These are phyloP conservation scores for Viola odorata DNA, from an alignment of 345 rosid genomes.

Conservation along the genomic window DNA sequence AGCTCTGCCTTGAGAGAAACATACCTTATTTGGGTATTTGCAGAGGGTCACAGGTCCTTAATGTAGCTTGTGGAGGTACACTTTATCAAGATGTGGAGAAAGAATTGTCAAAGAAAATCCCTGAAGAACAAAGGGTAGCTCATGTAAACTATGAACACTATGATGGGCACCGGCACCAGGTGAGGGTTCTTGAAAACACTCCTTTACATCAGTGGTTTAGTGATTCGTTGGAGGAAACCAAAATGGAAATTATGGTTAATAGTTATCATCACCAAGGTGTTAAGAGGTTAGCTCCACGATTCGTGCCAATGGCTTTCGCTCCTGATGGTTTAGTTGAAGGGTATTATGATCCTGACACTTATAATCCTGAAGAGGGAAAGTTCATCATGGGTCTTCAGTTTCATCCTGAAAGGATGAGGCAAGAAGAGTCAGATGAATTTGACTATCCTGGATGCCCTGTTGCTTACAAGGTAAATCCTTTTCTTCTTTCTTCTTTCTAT, in stretches of 20 bases:
- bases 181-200: constrained; percentile 37
- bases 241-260: constrained; percentile 61
- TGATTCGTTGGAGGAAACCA: constrained; percentile 36
- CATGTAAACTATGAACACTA: constrained; percentile 53
- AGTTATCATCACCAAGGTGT: constrained; percentile 69
- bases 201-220: constrained; percentile 55
- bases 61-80: constrained; percentile 63
- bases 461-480: constrained; percentile 39
- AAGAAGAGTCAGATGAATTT: constrained; percentile 36
- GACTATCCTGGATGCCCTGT: constrained; percentile 51
- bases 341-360: constrained; percentile 55
- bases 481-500: background rate
- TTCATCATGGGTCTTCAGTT: constrained; percentile 63
- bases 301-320: constrained; percentile 60
- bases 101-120: constrained; percentile 23
- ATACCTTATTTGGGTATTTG: constrained; percentile 63
- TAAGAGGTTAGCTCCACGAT: constrained; percentile 45
- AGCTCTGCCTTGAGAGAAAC: constrained; percentile 53
- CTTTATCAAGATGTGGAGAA: constrained; percentile 59
- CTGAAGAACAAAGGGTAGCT: constrained; percentile 19
- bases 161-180: constrained; percentile 50
- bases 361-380: constrained; percentile 53
- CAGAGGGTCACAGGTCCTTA: constrained; percentile 68
- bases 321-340: constrained; percentile 67
- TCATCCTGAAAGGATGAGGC: constrained; percentile 68